These are phyloP conservation scores for Lyophyllum atratum DNA, from an alignment of 768 basidiomycete genomes.

Conservation along the genomic window DNA sequence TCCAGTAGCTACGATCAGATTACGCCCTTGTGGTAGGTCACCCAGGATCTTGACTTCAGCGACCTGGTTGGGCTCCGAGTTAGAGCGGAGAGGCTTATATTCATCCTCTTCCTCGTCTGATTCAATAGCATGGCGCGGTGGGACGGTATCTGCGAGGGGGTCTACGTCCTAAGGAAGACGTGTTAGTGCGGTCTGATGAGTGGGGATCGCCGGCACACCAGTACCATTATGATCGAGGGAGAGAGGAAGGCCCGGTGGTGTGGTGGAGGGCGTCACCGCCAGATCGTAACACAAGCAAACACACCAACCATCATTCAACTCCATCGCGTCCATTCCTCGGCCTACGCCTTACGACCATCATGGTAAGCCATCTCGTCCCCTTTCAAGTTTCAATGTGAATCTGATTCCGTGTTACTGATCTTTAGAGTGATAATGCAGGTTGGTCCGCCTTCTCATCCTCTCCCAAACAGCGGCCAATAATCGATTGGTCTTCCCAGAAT, in stretches of 20 bases:
- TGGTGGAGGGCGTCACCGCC: neutral
- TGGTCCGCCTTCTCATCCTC: neutral
- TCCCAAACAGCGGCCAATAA: neutral
- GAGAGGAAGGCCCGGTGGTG: neutral
- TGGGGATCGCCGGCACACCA: neutral
- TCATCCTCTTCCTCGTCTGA: slow-evolving; percentile 74
- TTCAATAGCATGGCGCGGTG: slow-evolving; percentile 64
- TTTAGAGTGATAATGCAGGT: slow-evolving; percentile 44
- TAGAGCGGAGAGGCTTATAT: slow-evolving; percentile 40
- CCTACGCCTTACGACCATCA: slow-evolving; percentile 23
- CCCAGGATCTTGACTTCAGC: slow-evolving; percentile 41
- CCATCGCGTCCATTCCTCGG: slow-evolving; percentile 5
- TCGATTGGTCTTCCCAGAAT: slow-evolving; percentile 55
- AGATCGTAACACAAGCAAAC: slow-evolving; percentile 13
- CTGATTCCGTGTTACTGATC: neutral
- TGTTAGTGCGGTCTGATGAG: neutral
- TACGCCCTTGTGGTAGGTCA: slow-evolving; percentile 23
- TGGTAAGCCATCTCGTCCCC: slow-evolving; percentile 24
- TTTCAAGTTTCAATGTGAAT: neutral
- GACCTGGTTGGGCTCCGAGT: slow-evolving; percentile 19
- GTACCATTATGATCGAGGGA: slow-evolving; percentile 14
- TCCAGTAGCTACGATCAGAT: slow-evolving; percentile 48
- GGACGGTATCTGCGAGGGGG: slow-evolving; percentile 55
- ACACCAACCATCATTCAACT: slow-evolving; percentile 14
- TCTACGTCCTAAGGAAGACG: slow-evolving; percentile 46